Evolutionary conservation across 257 asterid genomes (phyloP).

Genomic region (Capsicum chinense): DNA sequence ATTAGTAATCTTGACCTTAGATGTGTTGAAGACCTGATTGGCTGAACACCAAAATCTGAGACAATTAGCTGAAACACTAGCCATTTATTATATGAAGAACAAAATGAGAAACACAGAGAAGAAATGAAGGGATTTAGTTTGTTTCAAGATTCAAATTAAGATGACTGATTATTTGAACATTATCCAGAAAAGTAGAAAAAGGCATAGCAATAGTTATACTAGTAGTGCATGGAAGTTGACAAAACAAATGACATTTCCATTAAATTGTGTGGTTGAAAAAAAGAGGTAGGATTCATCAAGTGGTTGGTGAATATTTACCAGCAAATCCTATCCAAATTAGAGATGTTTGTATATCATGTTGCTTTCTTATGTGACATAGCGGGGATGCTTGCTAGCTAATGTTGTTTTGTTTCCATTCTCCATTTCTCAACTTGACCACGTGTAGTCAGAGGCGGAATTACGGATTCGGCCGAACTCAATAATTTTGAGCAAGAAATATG

Average conservation of each 20-base stretch:
- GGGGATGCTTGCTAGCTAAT: slow-evolving; percentile 13
- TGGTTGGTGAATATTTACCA: slow-evolving; percentile 13
- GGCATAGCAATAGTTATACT: not conserved
- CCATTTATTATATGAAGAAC: slow-evolving; percentile 36
- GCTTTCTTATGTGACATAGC: slow-evolving; percentile 3
- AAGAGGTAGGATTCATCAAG: not conserved
- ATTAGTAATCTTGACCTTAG: slow-evolving; percentile 39
- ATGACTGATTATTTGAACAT: not conserved
- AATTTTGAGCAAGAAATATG: no score
- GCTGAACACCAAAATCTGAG: slow-evolving; percentile 43
- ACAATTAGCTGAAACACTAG: slow-evolving; percentile 61
- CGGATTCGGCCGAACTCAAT: no score
- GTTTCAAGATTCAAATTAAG: not conserved
- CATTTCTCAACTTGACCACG: slow-evolving; percentile 7
- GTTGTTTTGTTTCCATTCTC: not conserved
- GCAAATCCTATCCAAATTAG: slow-evolving; percentile 26
- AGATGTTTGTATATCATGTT: not conserved
- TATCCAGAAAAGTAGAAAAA: not conserved
- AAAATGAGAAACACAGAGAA: not conserved
- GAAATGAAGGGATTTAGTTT: not conserved
- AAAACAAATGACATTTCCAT: not conserved
- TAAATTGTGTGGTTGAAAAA: not conserved
- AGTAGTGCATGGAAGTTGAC: not conserved
- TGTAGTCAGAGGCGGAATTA: not conserved
- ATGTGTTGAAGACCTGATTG: slow-evolving; percentile 35